Evolutionary conservation across 495 filamentous ascomycete genomes (phyloP).

Genomic region (Trichoderma asperelloides): DNA sequence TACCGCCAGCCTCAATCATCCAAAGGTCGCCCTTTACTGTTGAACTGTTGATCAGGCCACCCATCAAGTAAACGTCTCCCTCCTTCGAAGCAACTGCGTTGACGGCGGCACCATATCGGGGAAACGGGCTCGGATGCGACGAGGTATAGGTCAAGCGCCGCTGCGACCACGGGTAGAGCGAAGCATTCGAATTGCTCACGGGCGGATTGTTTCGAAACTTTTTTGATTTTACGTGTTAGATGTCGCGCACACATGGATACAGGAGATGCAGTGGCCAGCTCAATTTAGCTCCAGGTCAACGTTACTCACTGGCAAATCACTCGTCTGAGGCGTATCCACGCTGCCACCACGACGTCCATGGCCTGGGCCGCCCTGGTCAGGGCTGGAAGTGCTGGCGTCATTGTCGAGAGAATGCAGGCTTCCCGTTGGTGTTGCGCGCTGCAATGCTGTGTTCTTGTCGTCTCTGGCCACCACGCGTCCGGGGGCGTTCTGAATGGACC

Average conservation of each 20-base stretch:
- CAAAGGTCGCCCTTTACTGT: slow-evolving; percentile 95
- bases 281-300: not conserved
- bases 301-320: slow-evolving; percentile 42
- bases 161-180: slow-evolving; percentile 95
- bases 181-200: slow-evolving; percentile 36
- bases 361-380: slow-evolving; percentile 28
- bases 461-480: slow-evolving; percentile 32
- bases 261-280: slow-evolving; percentile 11
- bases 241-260: not conserved
- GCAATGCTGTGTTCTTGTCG: slow-evolving; percentile 32
- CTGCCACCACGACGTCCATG: slow-evolving; percentile 17
- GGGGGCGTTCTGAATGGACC: slow-evolving; percentile 27
- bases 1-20: slow-evolving; percentile 91
- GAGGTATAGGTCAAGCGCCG: slow-evolving; percentile 77
- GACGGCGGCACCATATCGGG: slow-evolving; percentile 93
- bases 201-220: slow-evolving; percentile 41
- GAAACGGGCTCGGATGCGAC: slow-evolving; percentile 79
- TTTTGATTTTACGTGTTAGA: slow-evolving; percentile 7
- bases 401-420: slow-evolving; percentile 44
- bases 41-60: slow-evolving; percentile 84
- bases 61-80: slow-evolving; percentile 97
- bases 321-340: slow-evolving; percentile 18
- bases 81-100: slow-evolving; percentile 91
- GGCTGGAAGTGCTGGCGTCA: slow-evolving; percentile 39
- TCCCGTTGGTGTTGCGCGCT: slow-evolving; percentile 43